Percentiles rank a stretch among this genome's conserved stretches.
phyloP scores from a whole-genome alignment of 2,329 filamentous ascomycete genomes.

The Aureobasidium sp. region DNA sequence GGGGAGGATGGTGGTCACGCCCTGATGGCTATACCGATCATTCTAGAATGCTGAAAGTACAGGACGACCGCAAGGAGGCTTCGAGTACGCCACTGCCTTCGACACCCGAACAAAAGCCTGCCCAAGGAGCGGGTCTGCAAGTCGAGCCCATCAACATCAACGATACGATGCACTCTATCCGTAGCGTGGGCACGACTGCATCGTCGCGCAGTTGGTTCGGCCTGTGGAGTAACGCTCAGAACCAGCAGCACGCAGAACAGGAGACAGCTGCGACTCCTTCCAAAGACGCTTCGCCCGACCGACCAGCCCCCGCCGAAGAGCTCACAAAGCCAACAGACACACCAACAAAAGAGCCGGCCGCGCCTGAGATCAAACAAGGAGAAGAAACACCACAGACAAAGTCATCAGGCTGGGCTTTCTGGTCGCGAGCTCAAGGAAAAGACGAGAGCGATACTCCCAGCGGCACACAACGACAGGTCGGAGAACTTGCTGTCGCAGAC shows the following conservation, averaged over 20 bases:
- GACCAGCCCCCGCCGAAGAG: slow-evolving; percentile 15
- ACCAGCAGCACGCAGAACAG: slow-evolving; percentile 26
- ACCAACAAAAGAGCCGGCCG: slow-evolving; percentile 7
- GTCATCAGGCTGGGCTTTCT: slow-evolving; percentile 69
- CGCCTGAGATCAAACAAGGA: neutral
- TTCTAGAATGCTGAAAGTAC: slow-evolving; percentile 29
- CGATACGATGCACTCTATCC: neutral
- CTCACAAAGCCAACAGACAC: slow-evolving; percentile 7
- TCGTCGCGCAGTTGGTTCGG: slow-evolving; percentile 39
- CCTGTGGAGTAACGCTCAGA: slow-evolving; percentile 40
- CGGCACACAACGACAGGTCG: slow-evolving; percentile 47
- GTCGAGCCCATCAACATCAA: slow-evolving; percentile 2
- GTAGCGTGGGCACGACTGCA: slow-evolving; percentile 1
- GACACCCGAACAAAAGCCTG: slow-evolving; percentile 19
- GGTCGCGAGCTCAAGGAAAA: slow-evolving; percentile 52
- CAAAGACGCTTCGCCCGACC: slow-evolving; percentile 11
- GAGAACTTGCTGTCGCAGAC: slow-evolving; percentile 41
- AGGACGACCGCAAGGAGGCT: slow-evolving; percentile 26
- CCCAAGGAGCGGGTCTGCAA: neutral
- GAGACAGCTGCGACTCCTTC: slow-evolving; percentile 6
- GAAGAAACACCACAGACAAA: slow-evolving; percentile 23
- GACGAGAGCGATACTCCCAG: slow-evolving; percentile 40
- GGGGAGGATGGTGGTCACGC: slow-evolving; percentile 44
- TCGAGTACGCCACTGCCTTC: slow-evolving; percentile 34
- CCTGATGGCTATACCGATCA: slow-evolving; percentile 37